Conservation (phyloP, 768 basidiomycete species). For the Boletales sp. region DNA sequence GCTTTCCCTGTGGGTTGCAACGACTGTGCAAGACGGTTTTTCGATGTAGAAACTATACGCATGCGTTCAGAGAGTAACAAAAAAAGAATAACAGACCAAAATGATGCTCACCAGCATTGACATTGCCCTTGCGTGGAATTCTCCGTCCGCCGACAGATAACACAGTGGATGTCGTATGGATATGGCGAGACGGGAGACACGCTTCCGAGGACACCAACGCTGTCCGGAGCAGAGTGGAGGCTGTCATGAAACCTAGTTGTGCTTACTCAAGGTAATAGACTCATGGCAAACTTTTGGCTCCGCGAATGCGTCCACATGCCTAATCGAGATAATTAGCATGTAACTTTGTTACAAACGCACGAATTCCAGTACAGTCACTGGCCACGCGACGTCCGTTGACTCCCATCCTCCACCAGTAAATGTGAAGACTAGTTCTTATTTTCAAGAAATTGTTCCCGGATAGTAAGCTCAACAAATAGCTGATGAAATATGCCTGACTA, state of each 20-base stretch:
- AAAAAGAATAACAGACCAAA: too few species aligned
- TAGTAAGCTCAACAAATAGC: background rate
- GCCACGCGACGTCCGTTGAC: background rate
- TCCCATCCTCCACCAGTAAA: background rate
- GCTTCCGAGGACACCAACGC: background rate
- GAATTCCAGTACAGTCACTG: background rate
- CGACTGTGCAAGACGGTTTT: conserved; percentile 25
- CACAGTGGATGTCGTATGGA: conserved; percentile 12
- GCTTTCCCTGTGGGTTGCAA: conserved; percentile 25
- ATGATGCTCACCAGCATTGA: conserved; percentile 12
- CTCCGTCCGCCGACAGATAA: conserved; percentile 9
- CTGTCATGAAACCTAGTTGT: conserved; percentile 3
- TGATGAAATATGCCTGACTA: too few species aligned
- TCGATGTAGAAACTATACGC: conserved; percentile 20
- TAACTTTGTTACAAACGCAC: background rate
- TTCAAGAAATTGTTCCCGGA: too few species aligned
- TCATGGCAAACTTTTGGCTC: conserved; percentile 1
- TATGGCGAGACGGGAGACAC: background rate
- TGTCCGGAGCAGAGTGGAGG: conserved; percentile 4
- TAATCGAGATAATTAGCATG: conserved; percentile 2
- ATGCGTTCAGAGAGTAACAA: background rate
- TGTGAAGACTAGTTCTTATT: background rate
- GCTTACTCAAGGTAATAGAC: background rate
- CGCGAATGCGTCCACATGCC: conserved; percentile 5
- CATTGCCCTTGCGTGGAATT: conserved; percentile 8